A percentile compares a stretch with the other conserved stretches of the same genome.
phyloP scores from a whole-genome alignment of 2,329 filamentous ascomycete genomes.

The Colletotrichum karsti region DNA sequence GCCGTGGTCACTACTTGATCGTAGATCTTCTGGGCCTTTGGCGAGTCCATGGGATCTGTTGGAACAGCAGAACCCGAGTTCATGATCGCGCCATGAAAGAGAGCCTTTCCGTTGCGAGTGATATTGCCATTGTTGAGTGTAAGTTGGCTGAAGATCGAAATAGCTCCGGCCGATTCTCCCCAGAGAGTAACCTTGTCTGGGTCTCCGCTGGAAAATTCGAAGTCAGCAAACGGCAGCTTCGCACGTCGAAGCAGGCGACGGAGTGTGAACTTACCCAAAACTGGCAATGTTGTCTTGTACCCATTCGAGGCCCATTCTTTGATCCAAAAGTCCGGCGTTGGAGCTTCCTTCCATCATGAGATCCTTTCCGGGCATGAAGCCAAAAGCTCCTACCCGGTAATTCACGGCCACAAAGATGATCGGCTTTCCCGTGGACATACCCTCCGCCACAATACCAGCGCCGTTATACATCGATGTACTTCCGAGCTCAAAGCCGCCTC shows the following conservation, averaged over 20 bases:
- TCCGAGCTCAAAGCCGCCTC: constrained; percentile 20
- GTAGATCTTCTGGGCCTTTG: constrained; percentile 64
- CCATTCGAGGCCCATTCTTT: constrained; percentile 46
- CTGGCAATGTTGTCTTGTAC: constrained; percentile 42
- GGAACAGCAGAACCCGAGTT: constrained; percentile 62
- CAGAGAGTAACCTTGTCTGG: constrained; percentile 71
- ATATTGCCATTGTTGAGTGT: constrained; percentile 67
- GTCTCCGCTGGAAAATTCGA: constrained; percentile 57
- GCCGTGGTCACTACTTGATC: constrained; percentile 58
- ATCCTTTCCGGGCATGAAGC: constrained; percentile 35
- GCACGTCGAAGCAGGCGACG: neutral
- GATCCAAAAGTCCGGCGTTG: constrained; percentile 41
- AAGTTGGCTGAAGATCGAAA: constrained; percentile 71
- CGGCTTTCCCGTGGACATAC: constrained; percentile 41
- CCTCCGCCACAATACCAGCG: constrained; percentile 33
- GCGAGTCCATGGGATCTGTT: constrained; percentile 59
- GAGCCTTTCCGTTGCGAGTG: constrained; percentile 57
- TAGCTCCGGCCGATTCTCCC: constrained; percentile 67
- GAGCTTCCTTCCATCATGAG: constrained; percentile 58
- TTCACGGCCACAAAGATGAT: constrained; percentile 41
- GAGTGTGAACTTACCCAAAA: constrained; percentile 35
- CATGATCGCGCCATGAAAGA: constrained; percentile 75
- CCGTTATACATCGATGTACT: constrained; percentile 28
- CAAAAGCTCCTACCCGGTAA: constrained; percentile 39
- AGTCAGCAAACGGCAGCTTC: neutral